Conservation (phyloP, 2,329 filamentous ascomycete genomes). For the Colletotrichum euphorbiae region DNA sequence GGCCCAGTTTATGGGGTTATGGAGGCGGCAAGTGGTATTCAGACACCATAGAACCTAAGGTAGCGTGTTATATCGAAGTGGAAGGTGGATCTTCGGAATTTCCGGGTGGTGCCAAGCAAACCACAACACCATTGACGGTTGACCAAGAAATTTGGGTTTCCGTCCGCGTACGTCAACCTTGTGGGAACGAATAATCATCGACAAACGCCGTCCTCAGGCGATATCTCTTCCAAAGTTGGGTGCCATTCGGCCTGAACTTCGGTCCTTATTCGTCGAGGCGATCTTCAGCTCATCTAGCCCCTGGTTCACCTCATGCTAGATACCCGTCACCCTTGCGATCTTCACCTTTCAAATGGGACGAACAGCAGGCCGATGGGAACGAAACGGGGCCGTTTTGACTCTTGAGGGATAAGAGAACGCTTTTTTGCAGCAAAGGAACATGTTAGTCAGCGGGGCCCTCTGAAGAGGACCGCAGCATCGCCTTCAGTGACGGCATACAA, state of each 20-base stretch:
- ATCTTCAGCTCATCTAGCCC: slow-evolving; percentile 24
- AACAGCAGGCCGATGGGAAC: slow-evolving; percentile 23
- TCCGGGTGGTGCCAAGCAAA: too few relatives aligned
- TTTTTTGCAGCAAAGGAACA: slow-evolving; percentile 14
- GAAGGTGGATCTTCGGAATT: too few relatives aligned
- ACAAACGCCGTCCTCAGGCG: slow-evolving; percentile 4
- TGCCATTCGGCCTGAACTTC: slow-evolving; percentile 21
- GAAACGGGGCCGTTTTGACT: slow-evolving; percentile 17
- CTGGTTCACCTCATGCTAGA: slow-evolving; percentile 24
- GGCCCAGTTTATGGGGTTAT: too few relatives aligned
- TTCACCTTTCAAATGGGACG: slow-evolving; percentile 17
- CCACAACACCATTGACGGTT: too few relatives aligned
- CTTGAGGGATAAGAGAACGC: not conserved
- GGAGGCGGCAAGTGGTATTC: too few relatives aligned
- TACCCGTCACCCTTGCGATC: slow-evolving; percentile 26
- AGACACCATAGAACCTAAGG: not conserved
- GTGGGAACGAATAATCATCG: slow-evolving; percentile 19
- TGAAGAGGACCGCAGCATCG: not conserved
- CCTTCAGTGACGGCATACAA: not conserved
- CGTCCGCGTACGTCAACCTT: slow-evolving; percentile 13
- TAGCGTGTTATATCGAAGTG: not conserved
- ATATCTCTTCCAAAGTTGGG: slow-evolving; percentile 3
- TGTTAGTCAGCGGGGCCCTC: slow-evolving; percentile 10
- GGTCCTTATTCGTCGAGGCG: slow-evolving; percentile 10
- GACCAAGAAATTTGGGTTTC: not conserved